Evolutionary conservation across 1,139 yeast genomes (phyloP).

Genomic region (Geotrichum cucujoidarum): DNA sequence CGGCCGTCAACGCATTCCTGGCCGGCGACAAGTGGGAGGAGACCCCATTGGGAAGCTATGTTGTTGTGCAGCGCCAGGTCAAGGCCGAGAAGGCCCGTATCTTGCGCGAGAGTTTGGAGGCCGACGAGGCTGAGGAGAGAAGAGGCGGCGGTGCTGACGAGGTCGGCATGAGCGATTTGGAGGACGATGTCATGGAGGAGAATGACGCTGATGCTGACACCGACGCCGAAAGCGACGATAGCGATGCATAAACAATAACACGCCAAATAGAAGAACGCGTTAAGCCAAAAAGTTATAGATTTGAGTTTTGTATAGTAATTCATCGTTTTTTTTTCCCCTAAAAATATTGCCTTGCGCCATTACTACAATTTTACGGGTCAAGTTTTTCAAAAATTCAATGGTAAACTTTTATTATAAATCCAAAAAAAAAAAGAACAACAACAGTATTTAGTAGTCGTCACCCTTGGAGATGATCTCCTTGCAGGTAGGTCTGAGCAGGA

Average conservation of each 20-base stretch:
- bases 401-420: neutral
- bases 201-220: neutral
- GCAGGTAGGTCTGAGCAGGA: slow-evolving; percentile 80
- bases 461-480: slow-evolving; percentile 95
- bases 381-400: too few species aligned
- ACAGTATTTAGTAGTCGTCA: slow-evolving; percentile 61
- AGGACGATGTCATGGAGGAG: neutral
- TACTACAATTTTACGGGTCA: too few species aligned
- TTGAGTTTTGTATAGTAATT: too few species aligned
- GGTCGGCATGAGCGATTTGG: slow-evolving; percentile 15
- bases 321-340: too few species aligned
- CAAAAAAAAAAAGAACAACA: neutral
- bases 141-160: slow-evolving; percentile 12
- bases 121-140: slow-evolving; percentile 6
- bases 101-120: slow-evolving; percentile 18
- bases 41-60: slow-evolving; percentile 88
- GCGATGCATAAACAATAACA: slow-evolving; percentile 4
- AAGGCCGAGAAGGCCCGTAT: slow-evolving; percentile 47
- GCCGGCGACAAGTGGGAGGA: slow-evolving; percentile 66
- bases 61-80: slow-evolving; percentile 73
- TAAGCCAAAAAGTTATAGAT: too few species aligned
- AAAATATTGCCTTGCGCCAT: too few species aligned
- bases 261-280: neutral
- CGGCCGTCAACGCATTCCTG: slow-evolving; percentile 72
- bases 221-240: slow-evolving; percentile 2